Percentiles rank a stretch among this genome's conserved stretches.
Evolutionary conservation across 2,329 filamentous ascomycete genomes (phyloP).

Genomic region (Diaporthe citriasiana): DNA sequence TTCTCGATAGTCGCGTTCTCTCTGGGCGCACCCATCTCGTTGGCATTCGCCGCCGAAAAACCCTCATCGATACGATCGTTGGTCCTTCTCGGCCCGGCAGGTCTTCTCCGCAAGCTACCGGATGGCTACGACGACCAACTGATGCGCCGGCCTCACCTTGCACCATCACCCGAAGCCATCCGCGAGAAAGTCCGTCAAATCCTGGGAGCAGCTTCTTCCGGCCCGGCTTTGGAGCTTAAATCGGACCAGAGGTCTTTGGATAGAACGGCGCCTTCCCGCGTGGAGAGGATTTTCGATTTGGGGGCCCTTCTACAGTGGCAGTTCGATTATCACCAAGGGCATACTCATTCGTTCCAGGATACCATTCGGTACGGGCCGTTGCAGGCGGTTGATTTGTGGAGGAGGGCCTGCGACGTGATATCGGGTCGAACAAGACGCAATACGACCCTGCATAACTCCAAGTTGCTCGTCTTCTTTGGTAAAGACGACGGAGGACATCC

Average conservation of each 20-base stretch:
- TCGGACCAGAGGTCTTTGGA: background rate
- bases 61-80: background rate
- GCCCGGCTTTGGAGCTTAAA: background rate
- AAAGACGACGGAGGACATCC: background rate
- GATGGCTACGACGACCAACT: background rate
- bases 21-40: background rate
- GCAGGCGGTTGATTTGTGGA: background rate
- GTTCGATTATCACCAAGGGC: background rate
- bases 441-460: background rate
- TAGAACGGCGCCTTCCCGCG: background rate
- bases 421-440: background rate
- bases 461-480: background rate
- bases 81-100: conserved; percentile 1
- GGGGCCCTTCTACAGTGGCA: background rate
- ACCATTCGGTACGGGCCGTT: background rate
- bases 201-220: background rate
- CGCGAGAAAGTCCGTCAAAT: conserved; percentile 1
- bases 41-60: background rate
- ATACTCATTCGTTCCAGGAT: background rate
- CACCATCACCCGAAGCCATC: background rate
- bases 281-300: background rate
- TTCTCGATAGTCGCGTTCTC: background rate
- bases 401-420: background rate
- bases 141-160: background rate
- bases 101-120: background rate